Percentiles rank a stretch among this genome's conserved stretches.
Evolutionary conservation across 1,284 basidiomycete genomes (phyloP).

Genomic region (Paramarasmius palmivorus): DNA sequence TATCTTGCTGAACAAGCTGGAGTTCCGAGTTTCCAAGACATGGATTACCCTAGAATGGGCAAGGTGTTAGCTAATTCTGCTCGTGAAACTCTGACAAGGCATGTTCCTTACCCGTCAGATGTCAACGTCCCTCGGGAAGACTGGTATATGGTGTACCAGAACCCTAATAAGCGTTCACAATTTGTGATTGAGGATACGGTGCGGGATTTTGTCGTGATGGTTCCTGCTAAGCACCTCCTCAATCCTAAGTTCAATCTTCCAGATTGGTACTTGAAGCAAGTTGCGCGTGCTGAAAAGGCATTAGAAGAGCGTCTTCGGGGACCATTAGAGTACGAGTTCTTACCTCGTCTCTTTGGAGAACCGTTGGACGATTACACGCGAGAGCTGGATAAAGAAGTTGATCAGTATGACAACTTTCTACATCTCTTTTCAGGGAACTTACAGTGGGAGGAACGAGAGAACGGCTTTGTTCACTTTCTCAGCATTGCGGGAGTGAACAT

Average conservation of each 20-base stretch:
- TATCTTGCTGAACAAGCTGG: background rate
- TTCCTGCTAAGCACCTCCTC: background rate
- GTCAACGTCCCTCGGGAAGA: background rate
- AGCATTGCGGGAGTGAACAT: constrained; percentile 2
- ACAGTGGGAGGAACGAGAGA: constrained; percentile 4
- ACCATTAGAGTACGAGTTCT: background rate
- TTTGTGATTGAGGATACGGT: background rate
- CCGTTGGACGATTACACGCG: background rate
- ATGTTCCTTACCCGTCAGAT: background rate
- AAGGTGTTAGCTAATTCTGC: background rate
- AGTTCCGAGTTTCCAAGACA: background rate
- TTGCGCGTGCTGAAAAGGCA: background rate
- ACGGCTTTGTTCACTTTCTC: background rate
- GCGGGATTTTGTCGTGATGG: background rate
- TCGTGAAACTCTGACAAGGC: background rate
- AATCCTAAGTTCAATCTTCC: constrained; percentile 4
- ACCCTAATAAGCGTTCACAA: background rate
- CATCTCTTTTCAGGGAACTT: constrained; percentile 3
- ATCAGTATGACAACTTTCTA: constrained; percentile 2
- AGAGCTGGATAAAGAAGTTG: background rate
- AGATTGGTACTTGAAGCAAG: constrained; percentile 3
- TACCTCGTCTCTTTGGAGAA: background rate
- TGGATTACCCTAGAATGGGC: constrained; percentile 6
- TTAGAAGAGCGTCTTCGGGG: background rate
- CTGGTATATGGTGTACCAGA: no score